phyloP scores from a whole-genome alignment of 306 rosid genomes.

The Vigna hirtella region DNA sequence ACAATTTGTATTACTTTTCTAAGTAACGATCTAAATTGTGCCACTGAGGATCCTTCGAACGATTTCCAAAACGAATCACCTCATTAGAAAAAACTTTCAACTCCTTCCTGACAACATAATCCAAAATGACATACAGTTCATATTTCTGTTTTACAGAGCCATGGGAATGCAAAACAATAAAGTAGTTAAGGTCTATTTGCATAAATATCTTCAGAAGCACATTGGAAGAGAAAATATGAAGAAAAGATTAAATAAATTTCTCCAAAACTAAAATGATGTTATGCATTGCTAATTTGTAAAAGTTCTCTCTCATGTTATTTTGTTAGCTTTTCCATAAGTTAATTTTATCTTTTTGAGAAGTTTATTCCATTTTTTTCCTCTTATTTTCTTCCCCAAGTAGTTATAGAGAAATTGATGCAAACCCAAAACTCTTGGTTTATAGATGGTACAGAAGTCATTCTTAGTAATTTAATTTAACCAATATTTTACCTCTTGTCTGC shows the following conservation, averaged over 20 bases:
- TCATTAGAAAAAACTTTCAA: constrained; percentile 75
- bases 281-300: too few relatives aligned
- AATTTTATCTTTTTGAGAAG: too few relatives aligned
- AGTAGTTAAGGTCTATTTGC: not conserved
- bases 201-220: too few relatives aligned
- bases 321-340: too few relatives aligned
- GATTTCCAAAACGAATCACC: constrained; percentile 90
- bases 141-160: not conserved
- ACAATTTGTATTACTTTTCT: constrained; percentile 68
- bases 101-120: constrained; percentile 64
- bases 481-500: constrained; percentile 71
- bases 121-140: constrained; percentile 26
- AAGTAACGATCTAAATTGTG: constrained; percentile 88
- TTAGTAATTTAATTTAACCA: constrained; percentile 9
- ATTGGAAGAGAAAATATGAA: too few relatives aligned
- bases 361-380: too few relatives aligned
- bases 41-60: constrained; percentile 88
- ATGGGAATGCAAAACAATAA: constrained; percentile 1
- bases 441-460: not conserved
- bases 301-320: too few relatives aligned
- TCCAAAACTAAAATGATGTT: too few relatives aligned
- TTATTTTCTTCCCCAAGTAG: too few relatives aligned
- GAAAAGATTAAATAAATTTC: too few relatives aligned
- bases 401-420: too few relatives aligned
- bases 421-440: not conserved